Conservation (phyloP, 2,329 filamentous ascomycete genomes). For the Akanthomyces muscarius region DNA sequence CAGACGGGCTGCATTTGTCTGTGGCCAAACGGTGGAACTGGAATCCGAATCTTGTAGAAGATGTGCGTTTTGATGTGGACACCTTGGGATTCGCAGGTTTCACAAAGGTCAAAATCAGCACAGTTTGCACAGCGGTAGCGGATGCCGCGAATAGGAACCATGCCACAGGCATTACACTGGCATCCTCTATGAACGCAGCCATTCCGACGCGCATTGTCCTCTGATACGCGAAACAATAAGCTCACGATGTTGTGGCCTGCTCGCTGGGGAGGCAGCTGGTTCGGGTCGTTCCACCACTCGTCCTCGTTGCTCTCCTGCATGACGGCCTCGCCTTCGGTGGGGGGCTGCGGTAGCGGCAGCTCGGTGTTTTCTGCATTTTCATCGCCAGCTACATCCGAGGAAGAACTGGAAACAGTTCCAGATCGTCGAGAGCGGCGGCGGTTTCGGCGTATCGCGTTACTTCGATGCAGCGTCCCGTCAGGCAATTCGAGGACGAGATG, state of each 20-base stretch:
- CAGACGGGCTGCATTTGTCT: conserved; percentile 77
- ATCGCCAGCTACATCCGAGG: conserved; percentile 39
- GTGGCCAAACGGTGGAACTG: conserved; percentile 77
- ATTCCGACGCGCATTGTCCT: conserved; percentile 83
- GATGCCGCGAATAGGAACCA: conserved; percentile 84
- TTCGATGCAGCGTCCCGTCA: conserved; percentile 51
- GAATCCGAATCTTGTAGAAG: conserved; percentile 93
- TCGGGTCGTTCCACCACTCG: conserved; percentile 50
- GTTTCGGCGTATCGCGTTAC: conserved; percentile 60
- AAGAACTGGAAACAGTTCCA: conserved; percentile 40
- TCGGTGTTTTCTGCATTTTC: conserved; percentile 39
- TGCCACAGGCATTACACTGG: conserved; percentile 83
- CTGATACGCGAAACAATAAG: conserved; percentile 85
- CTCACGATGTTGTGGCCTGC: conserved; percentile 77
- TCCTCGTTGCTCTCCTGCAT: conserved; percentile 37
- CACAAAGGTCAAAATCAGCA: conserved; percentile 91
- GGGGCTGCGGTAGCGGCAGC: conserved; percentile 23
- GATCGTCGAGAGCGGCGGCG: conserved; percentile 33
- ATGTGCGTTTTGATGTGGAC: conserved; percentile 86
- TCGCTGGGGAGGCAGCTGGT: conserved; percentile 40
- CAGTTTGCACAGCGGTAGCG: conserved; percentile 95
- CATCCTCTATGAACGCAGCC: conserved; percentile 91
- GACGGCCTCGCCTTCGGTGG: conserved; percentile 35
- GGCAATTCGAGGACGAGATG: conserved; percentile 23
- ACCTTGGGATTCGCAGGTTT: conserved; percentile 78